Conservation (phyloP, 176 grass and related monocot species). For the Bothriochloa decipiens region DNA sequence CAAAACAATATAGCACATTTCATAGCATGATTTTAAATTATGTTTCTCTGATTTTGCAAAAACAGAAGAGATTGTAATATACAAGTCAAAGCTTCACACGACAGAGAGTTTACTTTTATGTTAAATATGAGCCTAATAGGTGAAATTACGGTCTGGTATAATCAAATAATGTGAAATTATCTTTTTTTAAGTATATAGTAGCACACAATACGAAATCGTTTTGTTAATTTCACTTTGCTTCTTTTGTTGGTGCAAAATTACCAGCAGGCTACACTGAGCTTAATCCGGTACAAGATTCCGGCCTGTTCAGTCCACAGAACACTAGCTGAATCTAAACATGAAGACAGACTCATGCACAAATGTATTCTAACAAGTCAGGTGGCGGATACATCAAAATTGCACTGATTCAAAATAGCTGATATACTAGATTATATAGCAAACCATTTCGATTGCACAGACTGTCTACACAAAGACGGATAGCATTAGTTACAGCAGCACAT, state of each 20-base stretch:
- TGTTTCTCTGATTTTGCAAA: neutral
- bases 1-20: neutral
- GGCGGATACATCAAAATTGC: constrained; percentile 42
- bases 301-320: neutral
- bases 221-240: neutral
- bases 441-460: constrained; percentile 24
- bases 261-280: neutral
- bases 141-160: too few species aligned
- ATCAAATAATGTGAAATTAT: too few species aligned
- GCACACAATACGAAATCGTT: neutral
- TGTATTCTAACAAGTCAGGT: neutral
- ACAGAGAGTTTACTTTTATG: too few species aligned
- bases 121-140: too few species aligned
- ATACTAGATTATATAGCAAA: constrained; percentile 12
- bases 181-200: too few species aligned
- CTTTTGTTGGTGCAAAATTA: neutral
- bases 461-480: constrained; percentile 41
- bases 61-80: too few species aligned
- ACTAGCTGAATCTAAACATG: neutral
- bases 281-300: neutral
- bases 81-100: too few species aligned
- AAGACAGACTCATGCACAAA: neutral
- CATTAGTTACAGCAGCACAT: constrained; percentile 32
- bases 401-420: constrained; percentile 2
- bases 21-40: neutral